Base-by-base conservation (phyloP, 2,329 filamentous ascomycete species). In the Neofusicoccum kwambonambiense region DNA sequence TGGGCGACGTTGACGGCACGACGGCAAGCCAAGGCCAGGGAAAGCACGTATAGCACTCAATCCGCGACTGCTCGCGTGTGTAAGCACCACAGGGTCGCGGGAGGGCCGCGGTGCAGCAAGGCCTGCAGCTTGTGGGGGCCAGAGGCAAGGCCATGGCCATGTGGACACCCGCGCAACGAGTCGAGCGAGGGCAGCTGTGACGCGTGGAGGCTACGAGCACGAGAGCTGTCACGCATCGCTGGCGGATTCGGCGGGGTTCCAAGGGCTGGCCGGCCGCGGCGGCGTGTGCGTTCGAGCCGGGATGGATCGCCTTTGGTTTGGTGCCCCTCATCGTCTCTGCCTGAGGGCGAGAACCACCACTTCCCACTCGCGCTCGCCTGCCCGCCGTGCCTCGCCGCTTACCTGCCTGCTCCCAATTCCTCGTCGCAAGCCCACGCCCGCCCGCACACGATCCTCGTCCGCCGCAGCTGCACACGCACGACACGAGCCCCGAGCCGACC, bases 321-420 rank as follows among this genome's bases (percentile, higher is more conserved):
- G 19, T 50, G 58, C 58, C 58, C 58, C 58, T 62, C 58, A 62
- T 51, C 31, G 31, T 50, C 27, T 35, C 56, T 62, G 58, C 58
- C 58, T 50, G 45, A 50, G 17, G 42, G 42, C 44, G 42, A 51
- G n/a, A n/a, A 62, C 58, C 58, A 62, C 58, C 58, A 42, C 44
- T 42, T 50, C 44, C 39, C 22, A 34, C 17, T 35, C 37, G 19
- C 37, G 37, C 37, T 39, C 13, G 8, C 44, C 19, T 47, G 44
- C 27, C 27, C 27, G 27, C n/a, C 50, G 15, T 27, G 15, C 35
- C 56, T 45, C 37, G 56, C n/a, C 44, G 57, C 57, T 50, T 47
- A 58, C 57, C 57, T n/a, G 57, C 57, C 45, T 50, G 42, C 27
- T 31, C 31, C 12, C 57, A 50, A 50, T 41, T 47, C 57, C 31